A percentile compares a stretch with the other conserved stretches of the same genome.
Evolutionary conservation across 2,329 filamentous ascomycete genomes (phyloP).

Genomic region (Colletotrichum aenigma): DNA sequence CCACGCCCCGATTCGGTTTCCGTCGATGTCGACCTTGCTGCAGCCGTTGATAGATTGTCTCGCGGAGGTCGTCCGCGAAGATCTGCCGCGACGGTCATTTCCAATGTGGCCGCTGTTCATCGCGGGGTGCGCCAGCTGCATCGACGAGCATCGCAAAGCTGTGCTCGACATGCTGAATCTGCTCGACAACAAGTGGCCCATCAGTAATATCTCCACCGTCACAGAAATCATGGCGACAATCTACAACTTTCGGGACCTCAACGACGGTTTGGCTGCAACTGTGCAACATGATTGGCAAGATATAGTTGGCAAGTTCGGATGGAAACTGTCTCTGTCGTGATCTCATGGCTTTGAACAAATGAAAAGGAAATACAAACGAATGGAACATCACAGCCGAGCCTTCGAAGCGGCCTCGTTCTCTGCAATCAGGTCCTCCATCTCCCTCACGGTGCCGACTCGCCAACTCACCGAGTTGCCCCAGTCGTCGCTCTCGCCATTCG

Average conservation of each 20-base stretch:
- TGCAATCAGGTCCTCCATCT: slow-evolving; percentile 22
- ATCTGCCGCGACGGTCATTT: not conserved
- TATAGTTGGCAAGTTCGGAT: not conserved
- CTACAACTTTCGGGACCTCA: not conserved
- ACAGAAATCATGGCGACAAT: not conserved
- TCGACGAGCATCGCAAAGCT: not conserved
- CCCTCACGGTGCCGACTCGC: slow-evolving; percentile 33
- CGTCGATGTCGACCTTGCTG: not conserved
- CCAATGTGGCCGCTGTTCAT: slow-evolving; percentile 2
- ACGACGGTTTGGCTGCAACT: not conserved
- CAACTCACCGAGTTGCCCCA: slow-evolving; percentile 38
- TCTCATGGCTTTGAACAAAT: not conserved
- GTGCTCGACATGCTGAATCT: not conserved
- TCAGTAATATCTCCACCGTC: not conserved
- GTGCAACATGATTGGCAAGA: not conserved
- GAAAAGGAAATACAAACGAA: not conserved
- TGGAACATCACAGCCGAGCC: not conserved
- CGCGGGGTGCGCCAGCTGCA: not conserved
- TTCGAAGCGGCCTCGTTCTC: not conserved
- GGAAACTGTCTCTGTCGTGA: not conserved
- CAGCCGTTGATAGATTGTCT: not conserved
- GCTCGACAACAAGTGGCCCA: not conserved
- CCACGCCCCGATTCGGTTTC: not conserved
- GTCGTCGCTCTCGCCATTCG: slow-evolving; percentile 35
- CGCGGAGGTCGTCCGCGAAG: not conserved